These are phyloP conservation scores for Boletus sensibilis DNA, from an alignment of 768 basidiomycete species.

Conservation along the genomic window DNA sequence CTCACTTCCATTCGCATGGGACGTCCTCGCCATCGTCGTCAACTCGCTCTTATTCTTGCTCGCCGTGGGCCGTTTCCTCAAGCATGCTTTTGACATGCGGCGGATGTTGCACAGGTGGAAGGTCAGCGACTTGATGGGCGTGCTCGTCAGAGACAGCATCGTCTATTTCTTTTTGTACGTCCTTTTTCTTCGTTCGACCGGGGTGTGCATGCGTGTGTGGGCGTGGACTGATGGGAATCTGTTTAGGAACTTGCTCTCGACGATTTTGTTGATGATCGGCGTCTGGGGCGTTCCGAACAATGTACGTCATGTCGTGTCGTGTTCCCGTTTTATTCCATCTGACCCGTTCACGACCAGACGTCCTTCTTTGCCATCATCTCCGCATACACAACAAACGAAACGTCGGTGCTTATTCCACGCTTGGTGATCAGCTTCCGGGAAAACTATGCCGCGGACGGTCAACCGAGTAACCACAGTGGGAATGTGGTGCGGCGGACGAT, in stretches of 20 bases:
- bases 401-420: conserved; percentile 19
- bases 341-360: background rate
- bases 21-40: conserved; percentile 10
- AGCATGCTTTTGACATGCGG: conserved; percentile 7
- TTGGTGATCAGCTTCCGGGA: conserved; percentile 23
- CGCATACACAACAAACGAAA: conserved; percentile 20
- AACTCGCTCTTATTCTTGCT: conserved; percentile 16
- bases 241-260: conserved; percentile 17
- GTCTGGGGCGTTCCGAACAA: conserved; percentile 14
- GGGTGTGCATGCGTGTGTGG: no score
- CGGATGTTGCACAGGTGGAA: conserved; percentile 9
- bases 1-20: conserved; percentile 15
- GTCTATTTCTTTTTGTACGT: conserved; percentile 22
- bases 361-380: conserved; percentile 10
- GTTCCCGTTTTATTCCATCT: background rate
- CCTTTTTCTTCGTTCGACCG: background rate
- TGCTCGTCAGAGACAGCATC: conserved; percentile 19
- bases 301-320: conserved; percentile 1
- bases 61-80: conserved; percentile 14
- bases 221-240: background rate
- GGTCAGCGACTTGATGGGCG: conserved; percentile 13
- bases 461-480: background rate
- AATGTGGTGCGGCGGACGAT: background rate
- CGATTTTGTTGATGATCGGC: conserved; percentile 15
- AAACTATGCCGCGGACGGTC: conserved; percentile 5